phyloP scores from a whole-genome alignment of 768 basidiomycete species.

The Kwoniella botswanensis region DNA sequence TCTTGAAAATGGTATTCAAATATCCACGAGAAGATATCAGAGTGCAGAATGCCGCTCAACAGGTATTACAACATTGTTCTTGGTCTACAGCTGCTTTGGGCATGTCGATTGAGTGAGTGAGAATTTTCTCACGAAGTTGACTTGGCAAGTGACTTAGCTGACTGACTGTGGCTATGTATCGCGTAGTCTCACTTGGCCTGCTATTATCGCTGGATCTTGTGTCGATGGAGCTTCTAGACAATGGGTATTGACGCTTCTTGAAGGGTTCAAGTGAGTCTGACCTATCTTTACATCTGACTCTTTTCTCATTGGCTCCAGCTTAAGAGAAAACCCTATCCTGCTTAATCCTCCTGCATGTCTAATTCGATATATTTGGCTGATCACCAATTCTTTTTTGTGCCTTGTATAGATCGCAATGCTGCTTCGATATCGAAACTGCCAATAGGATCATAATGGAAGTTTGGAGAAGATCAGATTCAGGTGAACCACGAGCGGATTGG shows the following conservation, averaged over 20 bases:
- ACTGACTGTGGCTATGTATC: background rate
- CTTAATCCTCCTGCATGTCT: too few species aligned
- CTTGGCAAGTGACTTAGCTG: background rate
- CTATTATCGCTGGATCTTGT: slow-evolving; percentile 53
- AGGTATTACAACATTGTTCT: slow-evolving; percentile 52
- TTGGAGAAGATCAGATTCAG: slow-evolving; percentile 46
- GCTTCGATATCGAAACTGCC: slow-evolving; percentile 56
- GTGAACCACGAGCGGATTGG: slow-evolving; percentile 44
- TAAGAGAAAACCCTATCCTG: too few species aligned
- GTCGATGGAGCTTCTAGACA: slow-evolving; percentile 38
- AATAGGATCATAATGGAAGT: slow-evolving; percentile 47
- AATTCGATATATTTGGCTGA: background rate
- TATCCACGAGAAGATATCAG: slow-evolving; percentile 37
- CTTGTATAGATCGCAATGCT: slow-evolving; percentile 46
- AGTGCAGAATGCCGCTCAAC: slow-evolving; percentile 50
- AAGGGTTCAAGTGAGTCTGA: slow-evolving; percentile 51
- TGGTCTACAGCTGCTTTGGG: slow-evolving; percentile 49
- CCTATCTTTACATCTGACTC: background rate
- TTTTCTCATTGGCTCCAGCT: too few species aligned
- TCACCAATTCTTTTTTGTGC: background rate
- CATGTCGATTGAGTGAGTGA: slow-evolving; percentile 57
- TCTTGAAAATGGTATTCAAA: slow-evolving; percentile 49
- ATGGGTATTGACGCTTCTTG: slow-evolving; percentile 50
- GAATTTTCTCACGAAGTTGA: too few species aligned
- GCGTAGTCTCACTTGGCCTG: slow-evolving; percentile 51